Evolutionary conservation across 2,329 filamentous ascomycete genomes (phyloP).

Genomic region (Aspergillus glaucus): DNA sequence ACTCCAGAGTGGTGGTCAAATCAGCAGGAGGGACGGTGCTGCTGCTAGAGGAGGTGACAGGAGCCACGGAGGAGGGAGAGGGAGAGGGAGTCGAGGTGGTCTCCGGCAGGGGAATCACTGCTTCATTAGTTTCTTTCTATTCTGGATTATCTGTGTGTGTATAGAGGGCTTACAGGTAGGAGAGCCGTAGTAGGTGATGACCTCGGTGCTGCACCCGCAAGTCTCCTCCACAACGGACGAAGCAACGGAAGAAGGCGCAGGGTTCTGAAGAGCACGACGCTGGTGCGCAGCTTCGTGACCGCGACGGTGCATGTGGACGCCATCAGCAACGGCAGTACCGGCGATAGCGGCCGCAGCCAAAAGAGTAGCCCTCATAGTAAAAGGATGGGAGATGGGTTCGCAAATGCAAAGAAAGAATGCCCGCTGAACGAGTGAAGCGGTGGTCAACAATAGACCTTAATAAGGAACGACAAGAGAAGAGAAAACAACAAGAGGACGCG

Average conservation of each 20-base stretch:
- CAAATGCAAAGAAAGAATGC: slow-evolving; percentile 52
- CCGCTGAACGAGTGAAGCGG: slow-evolving; percentile 64
- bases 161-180: slow-evolving; percentile 51
- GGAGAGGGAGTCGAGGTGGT: slow-evolving; percentile 13
- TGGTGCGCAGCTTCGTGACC: slow-evolving; percentile 53
- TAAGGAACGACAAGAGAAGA: slow-evolving; percentile 6
- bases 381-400: slow-evolving; percentile 12
- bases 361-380: slow-evolving; percentile 68
- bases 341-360: slow-evolving; percentile 51
- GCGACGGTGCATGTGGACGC: slow-evolving; percentile 50
- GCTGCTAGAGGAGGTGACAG: slow-evolving; percentile 12
- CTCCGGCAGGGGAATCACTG: slow-evolving; percentile 32
- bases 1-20: slow-evolving; percentile 29
- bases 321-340: slow-evolving; percentile 49
- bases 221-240: slow-evolving; percentile 36
- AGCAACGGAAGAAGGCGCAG: slow-evolving; percentile 7
- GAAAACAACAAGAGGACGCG: slow-evolving; percentile 29
- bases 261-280: slow-evolving; percentile 37
- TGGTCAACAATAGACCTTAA: slow-evolving; percentile 13
- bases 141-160: not conserved
- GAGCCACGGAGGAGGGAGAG: slow-evolving; percentile 9
- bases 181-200: slow-evolving; percentile 63
- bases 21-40: slow-evolving; percentile 17
- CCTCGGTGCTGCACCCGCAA: slow-evolving; percentile 70
- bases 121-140: slow-evolving; percentile 14